Conservation (phyloP, 148 eudicot genomes). For the Rhododendron mucronatum region DNA sequence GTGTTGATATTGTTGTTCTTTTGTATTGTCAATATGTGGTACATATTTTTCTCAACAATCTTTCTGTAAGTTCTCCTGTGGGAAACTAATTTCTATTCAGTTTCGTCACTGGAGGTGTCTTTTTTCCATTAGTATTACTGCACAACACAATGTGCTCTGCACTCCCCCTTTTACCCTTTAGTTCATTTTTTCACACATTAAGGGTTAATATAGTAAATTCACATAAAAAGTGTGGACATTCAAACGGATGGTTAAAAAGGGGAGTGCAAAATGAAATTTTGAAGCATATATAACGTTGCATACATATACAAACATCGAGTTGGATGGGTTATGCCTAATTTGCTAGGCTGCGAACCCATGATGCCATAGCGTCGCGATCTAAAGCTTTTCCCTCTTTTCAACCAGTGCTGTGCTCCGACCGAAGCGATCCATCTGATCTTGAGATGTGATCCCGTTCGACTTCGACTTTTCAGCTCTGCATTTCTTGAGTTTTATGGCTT, state of each 20-base stretch:
- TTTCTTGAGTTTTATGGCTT: conserved; percentile 11
- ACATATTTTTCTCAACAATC: neutral
- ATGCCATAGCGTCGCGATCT: neutral
- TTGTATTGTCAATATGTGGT: neutral
- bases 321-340: neutral
- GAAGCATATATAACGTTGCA: neutral
- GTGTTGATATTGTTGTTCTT: neutral
- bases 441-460: neutral
- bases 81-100: neutral
- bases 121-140: neutral
- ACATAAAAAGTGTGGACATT: neutral
- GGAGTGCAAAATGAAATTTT: neutral
- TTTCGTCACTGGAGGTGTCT: neutral
- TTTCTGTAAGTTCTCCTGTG: neutral
- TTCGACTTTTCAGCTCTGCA: neutral
- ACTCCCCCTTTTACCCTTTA: too few relatives aligned
- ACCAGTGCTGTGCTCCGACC: neutral
- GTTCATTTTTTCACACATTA: neutral
- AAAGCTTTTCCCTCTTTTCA: neutral
- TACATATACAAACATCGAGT: neutral
- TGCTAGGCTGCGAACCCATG: neutral
- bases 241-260: neutral
- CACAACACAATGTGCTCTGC: neutral
- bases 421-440: neutral
- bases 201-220: too few relatives aligned